Percentiles rank a stretch among this genome's conserved stretches.
Conservation (phyloP, 371 early-diverging fungal genomes). For the Homolaphlyctis polyrhiza region DNA sequence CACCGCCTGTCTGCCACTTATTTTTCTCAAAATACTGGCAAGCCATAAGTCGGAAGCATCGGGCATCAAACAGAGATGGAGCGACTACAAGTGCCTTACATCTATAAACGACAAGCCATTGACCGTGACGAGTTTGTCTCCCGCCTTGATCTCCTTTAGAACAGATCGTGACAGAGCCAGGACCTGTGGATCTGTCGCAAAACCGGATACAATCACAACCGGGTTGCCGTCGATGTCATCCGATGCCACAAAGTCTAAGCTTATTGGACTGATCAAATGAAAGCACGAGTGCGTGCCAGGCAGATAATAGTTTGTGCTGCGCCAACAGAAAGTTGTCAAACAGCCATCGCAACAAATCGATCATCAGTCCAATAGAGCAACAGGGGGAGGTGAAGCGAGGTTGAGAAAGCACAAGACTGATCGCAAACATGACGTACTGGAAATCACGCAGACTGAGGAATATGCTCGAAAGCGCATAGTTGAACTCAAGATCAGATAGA, state of each 20-base stretch:
- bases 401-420: too few relatives aligned
- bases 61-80: not conserved
- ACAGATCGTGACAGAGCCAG: not conserved
- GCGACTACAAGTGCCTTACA: not conserved
- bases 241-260: not conserved
- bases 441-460: constrained; percentile 10
- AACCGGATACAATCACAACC: not conserved
- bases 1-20: constrained; percentile 4
- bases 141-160: not conserved
- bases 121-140: not conserved
- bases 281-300: not conserved
- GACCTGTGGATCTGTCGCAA: not conserved
- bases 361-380: too few relatives aligned
- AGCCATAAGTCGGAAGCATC: too few relatives aligned
- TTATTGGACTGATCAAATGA: not conserved
- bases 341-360: too few relatives aligned
- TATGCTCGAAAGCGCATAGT: not conserved
- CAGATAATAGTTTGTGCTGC: not conserved
- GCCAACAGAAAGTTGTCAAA: too few relatives aligned
- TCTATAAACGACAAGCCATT: not conserved
- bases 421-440: not conserved
- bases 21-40: not conserved
- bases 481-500: constrained; percentile 11
- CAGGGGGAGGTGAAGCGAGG: too few relatives aligned
- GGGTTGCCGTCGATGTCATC: not conserved